Conservation (phyloP, 2,329 filamentous ascomycete genomes). For the Neopestalotiopsis clavispora region DNA sequence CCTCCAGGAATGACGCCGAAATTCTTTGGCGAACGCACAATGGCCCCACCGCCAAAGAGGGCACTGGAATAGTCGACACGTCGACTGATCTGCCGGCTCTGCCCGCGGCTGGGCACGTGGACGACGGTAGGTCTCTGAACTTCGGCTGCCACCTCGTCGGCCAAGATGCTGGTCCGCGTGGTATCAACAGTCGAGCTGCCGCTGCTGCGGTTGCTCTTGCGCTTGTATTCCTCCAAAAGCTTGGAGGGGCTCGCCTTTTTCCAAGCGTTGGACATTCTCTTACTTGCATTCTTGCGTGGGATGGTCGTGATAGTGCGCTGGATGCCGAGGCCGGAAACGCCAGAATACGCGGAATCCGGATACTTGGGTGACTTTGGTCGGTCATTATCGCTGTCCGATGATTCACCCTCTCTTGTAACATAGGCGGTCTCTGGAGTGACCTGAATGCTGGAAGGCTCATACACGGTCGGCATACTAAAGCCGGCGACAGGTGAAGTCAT, state of each 20-base stretch:
- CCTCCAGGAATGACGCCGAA: slow-evolving; percentile 22
- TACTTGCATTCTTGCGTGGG: slow-evolving; percentile 24
- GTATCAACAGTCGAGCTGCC: slow-evolving; percentile 31
- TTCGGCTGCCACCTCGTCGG: slow-evolving; percentile 28
- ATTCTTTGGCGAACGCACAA: slow-evolving; percentile 31
- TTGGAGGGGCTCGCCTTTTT: slow-evolving; percentile 28
- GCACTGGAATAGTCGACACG: slow-evolving; percentile 29
- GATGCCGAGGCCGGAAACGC: slow-evolving; percentile 22
- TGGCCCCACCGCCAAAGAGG: slow-evolving; percentile 31
- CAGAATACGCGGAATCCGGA: slow-evolving; percentile 1
- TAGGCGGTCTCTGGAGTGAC: slow-evolving; percentile 37
- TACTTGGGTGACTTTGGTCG: neutral
- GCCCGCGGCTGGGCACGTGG: slow-evolving; percentile 37
- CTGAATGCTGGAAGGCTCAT: slow-evolving; percentile 37
- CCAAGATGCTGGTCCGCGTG: slow-evolving; percentile 36
- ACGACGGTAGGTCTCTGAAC: slow-evolving; percentile 36
- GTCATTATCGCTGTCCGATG: slow-evolving; percentile 25
- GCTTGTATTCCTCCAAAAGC: slow-evolving; percentile 24
- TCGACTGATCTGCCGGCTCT: slow-evolving; percentile 33
- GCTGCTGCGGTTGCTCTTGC: slow-evolving; percentile 30
- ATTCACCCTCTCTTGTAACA: slow-evolving; percentile 22
- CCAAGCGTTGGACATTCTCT: slow-evolving; percentile 33
- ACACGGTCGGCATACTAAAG: slow-evolving; percentile 27
- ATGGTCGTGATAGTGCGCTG: slow-evolving; percentile 23
- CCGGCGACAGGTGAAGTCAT: neutral